Evolutionary conservation across 495 filamentous ascomycete species (phyloP).

Genomic region (Rostrohypoxylon terebratum): DNA sequence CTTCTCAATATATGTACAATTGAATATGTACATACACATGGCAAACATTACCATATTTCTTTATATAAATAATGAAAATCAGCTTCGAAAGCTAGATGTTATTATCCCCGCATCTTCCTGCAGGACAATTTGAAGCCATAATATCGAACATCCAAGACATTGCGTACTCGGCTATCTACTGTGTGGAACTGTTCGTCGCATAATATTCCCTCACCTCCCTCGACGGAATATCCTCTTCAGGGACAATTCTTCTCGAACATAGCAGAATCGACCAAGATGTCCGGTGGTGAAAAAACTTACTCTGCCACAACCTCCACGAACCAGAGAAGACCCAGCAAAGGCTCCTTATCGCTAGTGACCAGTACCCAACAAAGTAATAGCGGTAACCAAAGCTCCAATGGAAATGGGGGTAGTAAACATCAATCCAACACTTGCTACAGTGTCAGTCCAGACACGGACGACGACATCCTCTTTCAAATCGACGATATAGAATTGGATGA

Average conservation of each 20-base stretch:
- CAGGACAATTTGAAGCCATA: slow-evolving; percentile 10
- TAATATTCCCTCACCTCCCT: not conserved
- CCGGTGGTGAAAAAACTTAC: slow-evolving; percentile 3
- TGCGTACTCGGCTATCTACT: not conserved
- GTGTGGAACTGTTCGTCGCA: not conserved
- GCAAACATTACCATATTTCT: slow-evolving; percentile 29
- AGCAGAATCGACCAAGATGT: slow-evolving; percentile 18
- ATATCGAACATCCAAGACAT: not conserved
- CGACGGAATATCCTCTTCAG: not conserved
- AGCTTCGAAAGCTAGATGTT: not conserved
- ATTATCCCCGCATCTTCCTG: slow-evolving; percentile 32
- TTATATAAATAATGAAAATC: slow-evolving; percentile 18
- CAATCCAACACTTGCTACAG: not conserved
- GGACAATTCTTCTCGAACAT: not conserved
- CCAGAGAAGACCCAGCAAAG: slow-evolving; percentile 1
- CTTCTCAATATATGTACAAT: too few relatives aligned
- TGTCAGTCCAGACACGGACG: slow-evolving; percentile 14
- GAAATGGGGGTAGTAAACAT: not conserved
- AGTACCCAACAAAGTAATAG: slow-evolving; percentile 8
- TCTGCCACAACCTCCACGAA: not conserved
- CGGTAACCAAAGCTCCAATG: slow-evolving; percentile 15
- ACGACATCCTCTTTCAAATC: slow-evolving; percentile 31
- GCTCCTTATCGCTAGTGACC: not conserved
- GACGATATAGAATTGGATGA: slow-evolving; percentile 26
- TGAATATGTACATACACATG: slow-evolving; percentile 10